Base-by-base conservation (phyloP, 192 early-diverging fungal species). In the Coemansia reversa region DNA sequence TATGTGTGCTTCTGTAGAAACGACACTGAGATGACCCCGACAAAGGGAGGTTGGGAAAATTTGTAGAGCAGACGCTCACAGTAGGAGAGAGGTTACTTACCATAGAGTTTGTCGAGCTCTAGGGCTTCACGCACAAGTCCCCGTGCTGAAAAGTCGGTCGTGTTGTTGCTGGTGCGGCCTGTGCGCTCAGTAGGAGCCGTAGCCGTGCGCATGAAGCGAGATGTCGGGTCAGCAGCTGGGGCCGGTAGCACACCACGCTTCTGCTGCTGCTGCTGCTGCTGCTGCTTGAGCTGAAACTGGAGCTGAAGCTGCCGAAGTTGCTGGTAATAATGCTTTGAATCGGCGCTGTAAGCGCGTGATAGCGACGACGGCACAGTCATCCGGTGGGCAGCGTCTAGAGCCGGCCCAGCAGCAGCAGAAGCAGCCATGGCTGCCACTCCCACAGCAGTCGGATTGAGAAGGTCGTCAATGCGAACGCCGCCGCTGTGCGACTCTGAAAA, bases 21-120 rank as follows among this genome's bases (percentile, higher is more conserved):
- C 35, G 35, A 9, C 35, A 11, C 35, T 7, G 35, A 6, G 4
- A 23, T 23, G 50, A 18, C 50, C 5, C 5, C 1, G 50, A 20
- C 20, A 42, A 23, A 48, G 24, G 25, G 11, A 25, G 55, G 51
- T 48, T 27, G 0, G 52, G 45, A n/a, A 19, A 30, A 63, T 28
- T 27, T 24, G 42, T 5, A 49, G 48, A 63, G n/a, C 18, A 55
- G n/a, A 7, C 23, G 32, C 16, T n/a, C 30, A 52, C 11, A 25
- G 51, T 53, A 35, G 32, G 22, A 12, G 53, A 23, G 25, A 55
- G 9, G 55, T 51, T 11, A 69, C 78, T 80, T 80, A 80, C 78
- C 78, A 48, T 75, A 80, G 49, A 80, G 72, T 66, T 75, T 80
- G 63, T 80, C 78, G 47, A 80, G 78, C 45, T 74, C 72, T 4